Base-by-base conservation (phyloP, 164 flowering plant genomes). In the Berberis thunbergii region DNA sequence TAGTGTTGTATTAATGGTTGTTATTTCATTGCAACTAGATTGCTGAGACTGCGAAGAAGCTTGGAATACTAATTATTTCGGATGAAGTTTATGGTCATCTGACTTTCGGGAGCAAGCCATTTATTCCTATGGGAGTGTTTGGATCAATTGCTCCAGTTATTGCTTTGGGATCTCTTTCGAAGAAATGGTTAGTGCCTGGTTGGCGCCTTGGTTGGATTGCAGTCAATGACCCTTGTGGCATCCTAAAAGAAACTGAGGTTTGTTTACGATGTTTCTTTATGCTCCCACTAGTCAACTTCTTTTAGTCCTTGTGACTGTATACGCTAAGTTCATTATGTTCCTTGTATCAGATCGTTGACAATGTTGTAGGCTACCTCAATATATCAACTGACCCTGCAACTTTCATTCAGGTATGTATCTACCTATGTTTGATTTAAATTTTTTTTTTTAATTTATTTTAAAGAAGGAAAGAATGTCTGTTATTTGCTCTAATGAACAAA, bases 111-210 rank as follows among this genome's bases (percentile, higher is more conserved):
- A 55, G 61, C 7, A 81, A 73, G 26, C 86, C 82, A 1, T 89
- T 89, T 74, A 85, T 89, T 58, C 87, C 96, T 3, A 89, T 89
- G 92, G 96, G 92, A 62, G 78, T 79, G 61, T 89, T 86, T 65
- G 96, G 90, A 45, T 82, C 88, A 2, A 79, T 67, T 54, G 87
- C 79, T 64, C 92, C 92, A 6, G 83, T 89, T 56, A 69, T 89
- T 41, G 86, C 96, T n/a, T 81, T 89, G 46, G 96, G 96, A 3
- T 89, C 96, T 26, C 55, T 89, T 54, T 86, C 96, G 13, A 89
- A 89, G 79, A 85, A 90, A 79, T 89, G 92, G 92, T 75, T 89
- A n/a, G 92, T 89, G 9, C 96, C 96, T 5, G 96, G 96, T 62
- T 89, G 96, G 96, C 76, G 96, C 59, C 83, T 89, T 57, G 96